These are phyloP conservation scores for Trichoderma sp. DNA, from an alignment of 2,329 filamentous ascomycete genomes.

Conservation along the genomic window DNA sequence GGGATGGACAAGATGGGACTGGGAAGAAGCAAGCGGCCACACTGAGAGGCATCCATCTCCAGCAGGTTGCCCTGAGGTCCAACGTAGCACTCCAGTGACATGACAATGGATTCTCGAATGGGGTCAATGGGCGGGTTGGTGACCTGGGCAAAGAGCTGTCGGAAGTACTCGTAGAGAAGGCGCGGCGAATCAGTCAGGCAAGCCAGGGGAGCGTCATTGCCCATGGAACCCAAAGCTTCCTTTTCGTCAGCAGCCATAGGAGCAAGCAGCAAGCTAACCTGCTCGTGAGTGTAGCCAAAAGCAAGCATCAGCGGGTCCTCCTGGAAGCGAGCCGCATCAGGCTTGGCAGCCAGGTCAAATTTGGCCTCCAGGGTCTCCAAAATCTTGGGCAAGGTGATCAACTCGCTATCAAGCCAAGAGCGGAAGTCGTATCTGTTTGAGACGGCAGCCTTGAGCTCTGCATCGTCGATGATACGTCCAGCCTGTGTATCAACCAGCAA, in stretches of 20 bases:
- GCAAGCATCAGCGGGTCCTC: slow-evolving; percentile 81
- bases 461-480: slow-evolving; percentile 91
- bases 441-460: slow-evolving; percentile 86
- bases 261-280: slow-evolving; percentile 85
- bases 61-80: slow-evolving; percentile 93
- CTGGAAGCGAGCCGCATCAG: slow-evolving; percentile 72
- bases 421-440: slow-evolving; percentile 86
- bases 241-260: slow-evolving; percentile 98
- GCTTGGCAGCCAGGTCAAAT: slow-evolving; percentile 65
- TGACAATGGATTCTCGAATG: slow-evolving; percentile 95
- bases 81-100: slow-evolving; percentile 96
- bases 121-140: slow-evolving; percentile 98
- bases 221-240: slow-evolving; percentile 96
- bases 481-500: slow-evolving; percentile 86
- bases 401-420: slow-evolving; percentile 81
- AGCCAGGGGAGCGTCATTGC: slow-evolving; percentile 90
- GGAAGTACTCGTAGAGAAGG: slow-evolving; percentile 93
- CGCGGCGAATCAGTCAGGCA: slow-evolving; percentile 89
- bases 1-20: slow-evolving; percentile 87
- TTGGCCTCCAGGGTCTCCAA: slow-evolving; percentile 62
- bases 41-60: slow-evolving; percentile 90
- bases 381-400: slow-evolving; percentile 78
- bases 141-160: slow-evolving; percentile 95
- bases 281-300: slow-evolving; percentile 94
- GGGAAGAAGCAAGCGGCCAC: slow-evolving; percentile 79